Percentiles rank a stretch among this genome's conserved stretches.
Evolutionary conservation across 2,329 filamentous ascomycete genomes (phyloP).

Genomic region (Fusarium sp.): DNA sequence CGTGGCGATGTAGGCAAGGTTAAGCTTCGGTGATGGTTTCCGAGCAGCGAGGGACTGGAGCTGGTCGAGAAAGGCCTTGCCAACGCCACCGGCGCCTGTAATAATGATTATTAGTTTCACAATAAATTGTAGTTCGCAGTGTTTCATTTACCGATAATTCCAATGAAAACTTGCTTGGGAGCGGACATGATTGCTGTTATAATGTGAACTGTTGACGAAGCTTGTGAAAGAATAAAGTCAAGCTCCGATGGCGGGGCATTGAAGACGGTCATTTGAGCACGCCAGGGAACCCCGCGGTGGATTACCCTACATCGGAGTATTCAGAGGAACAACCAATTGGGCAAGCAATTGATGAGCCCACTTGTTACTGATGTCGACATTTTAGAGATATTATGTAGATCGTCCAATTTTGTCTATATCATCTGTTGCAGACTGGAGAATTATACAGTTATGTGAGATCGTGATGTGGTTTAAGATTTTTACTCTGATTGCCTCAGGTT

Average conservation of each 20-base stretch:
- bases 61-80: constrained; percentile 89
- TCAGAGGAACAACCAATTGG: constrained; percentile 33
- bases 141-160: constrained; percentile 62
- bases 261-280: constrained; percentile 40
- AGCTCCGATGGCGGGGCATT: constrained; percentile 56
- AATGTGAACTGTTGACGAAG: constrained; percentile 30
- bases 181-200: constrained; percentile 56
- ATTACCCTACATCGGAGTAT: constrained; percentile 43
- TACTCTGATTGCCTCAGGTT: constrained; percentile 47
- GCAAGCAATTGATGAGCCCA: constrained; percentile 26
- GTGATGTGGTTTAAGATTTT: neutral
- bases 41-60: constrained; percentile 76
- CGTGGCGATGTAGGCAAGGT: constrained; percentile 86
- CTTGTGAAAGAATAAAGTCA: constrained; percentile 48
- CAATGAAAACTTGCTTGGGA: constrained; percentile 64
- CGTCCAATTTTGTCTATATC: neutral
- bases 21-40: constrained; percentile 77
- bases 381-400: neutral
- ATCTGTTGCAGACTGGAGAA: neutral
- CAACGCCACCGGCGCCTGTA: constrained; percentile 90
- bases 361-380: constrained; percentile 5
- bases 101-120: constrained; percentile 31
- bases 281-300: constrained; percentile 48
- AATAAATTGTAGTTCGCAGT: neutral
- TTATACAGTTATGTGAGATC: neutral